Evolutionary conservation across 352 stramenopile species (phyloP), one percentile per base, ranked within the genome.

Genomic region (Phytopythium helicoides): DNA sequence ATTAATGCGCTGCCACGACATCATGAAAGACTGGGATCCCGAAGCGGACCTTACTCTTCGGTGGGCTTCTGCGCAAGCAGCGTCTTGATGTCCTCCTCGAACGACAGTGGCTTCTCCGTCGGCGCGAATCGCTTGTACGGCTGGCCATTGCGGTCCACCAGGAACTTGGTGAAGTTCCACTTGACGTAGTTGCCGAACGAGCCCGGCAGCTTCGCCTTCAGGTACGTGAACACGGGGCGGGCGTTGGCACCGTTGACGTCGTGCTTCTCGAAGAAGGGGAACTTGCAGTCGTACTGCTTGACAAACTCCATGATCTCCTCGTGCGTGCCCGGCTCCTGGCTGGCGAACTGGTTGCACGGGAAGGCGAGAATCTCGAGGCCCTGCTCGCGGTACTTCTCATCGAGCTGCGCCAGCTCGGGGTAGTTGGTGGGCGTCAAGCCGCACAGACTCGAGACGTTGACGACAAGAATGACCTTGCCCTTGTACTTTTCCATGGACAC

Each of bases 261-360:
- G 49, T 70, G 70, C 66, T 97, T 97, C 63, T 72, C 66, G n/a
- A 90, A 81, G 10, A 92, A 54, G 14, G 60, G 64, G 49, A 69
- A 73, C 34, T 58, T 73, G 33, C 64, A 58, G 18, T 71, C 72
- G 60, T 86, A 85, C 53, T 76, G 58, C 62, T 78, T 69, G 1
- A 84, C 76, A 58, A 88, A 88, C 28, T 68, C 62, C 46, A 72
- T 59, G 42, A 92, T 92, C 52, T 89, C 76, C 58, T 97, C 89
- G 66, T 97, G 89, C 7, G 57, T 73, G 33, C 73, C 74, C 7
- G 64, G 64, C 56, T 73, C 64, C 52, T 69, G 64, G 11, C 56
- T 53, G 25, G 52, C 49, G 58, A 97, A 96, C 61, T 96, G 86
- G 68, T 96, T 96, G 68, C 84, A 96, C n/a, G 89, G 89, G 66